phyloP scores from a whole-genome alignment of 2,329 filamentous ascomycete species.

The Venturia asperata region DNA sequence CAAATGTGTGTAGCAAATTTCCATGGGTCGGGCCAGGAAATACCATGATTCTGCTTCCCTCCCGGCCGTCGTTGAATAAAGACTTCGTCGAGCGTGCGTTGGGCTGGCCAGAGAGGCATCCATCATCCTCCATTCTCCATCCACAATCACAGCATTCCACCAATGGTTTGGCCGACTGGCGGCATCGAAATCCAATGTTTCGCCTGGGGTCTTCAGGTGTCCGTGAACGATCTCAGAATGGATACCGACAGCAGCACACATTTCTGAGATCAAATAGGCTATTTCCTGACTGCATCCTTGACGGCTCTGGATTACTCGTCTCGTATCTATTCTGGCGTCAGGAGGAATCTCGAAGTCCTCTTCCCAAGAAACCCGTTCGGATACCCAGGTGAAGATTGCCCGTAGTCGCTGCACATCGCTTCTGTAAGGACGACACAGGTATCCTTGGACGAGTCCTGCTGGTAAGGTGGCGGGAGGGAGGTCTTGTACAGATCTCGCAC shows the following conservation, averaged over 20 bases:
- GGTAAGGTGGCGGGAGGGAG: constrained; percentile 77
- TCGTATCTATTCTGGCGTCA: constrained; percentile 65
- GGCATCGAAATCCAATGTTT: constrained; percentile 61
- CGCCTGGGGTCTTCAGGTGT: constrained; percentile 85
- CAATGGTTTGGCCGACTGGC: constrained; percentile 89
- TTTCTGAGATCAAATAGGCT: constrained; percentile 78
- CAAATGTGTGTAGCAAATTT: constrained; percentile 94
- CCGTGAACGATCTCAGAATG: constrained; percentile 81
- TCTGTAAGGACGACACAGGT: constrained; percentile 87
- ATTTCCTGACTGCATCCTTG: constrained; percentile 85
- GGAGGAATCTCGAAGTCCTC: constrained; percentile 65
- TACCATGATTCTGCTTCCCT: constrained; percentile 79
- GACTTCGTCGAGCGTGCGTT: constrained; percentile 71
- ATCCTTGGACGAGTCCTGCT: constrained; percentile 75
- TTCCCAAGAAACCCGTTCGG: constrained; percentile 93
- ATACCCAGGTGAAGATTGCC: constrained; percentile 95
- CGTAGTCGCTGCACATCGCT: constrained; percentile 89
- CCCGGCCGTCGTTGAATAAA: constrained; percentile 66
- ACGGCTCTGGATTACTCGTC: constrained; percentile 74
- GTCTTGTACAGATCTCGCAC: constrained; percentile 79
- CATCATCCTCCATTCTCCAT: constrained; percentile 93
- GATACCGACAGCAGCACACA: constrained; percentile 85
- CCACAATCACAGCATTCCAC: constrained; percentile 93
- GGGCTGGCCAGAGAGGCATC: constrained; percentile 89
- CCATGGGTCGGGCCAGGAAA: constrained; percentile 81